Base-by-base conservation (phyloP, 2,329 filamentous ascomycete species). In the Pezicula radicicola region DNA sequence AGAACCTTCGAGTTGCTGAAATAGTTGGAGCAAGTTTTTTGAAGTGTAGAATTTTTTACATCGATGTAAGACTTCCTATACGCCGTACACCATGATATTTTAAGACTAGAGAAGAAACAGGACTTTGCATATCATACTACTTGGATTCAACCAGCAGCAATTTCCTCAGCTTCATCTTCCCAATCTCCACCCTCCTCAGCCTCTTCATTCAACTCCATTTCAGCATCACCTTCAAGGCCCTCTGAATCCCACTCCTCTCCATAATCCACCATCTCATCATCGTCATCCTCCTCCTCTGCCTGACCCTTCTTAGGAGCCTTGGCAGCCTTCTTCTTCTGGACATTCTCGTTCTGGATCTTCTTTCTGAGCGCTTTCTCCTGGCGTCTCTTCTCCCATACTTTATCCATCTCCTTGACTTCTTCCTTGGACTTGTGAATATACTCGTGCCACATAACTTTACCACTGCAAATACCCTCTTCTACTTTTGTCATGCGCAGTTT, bases 381-480 rank as follows among this genome's bases (percentile, higher is more conserved):
- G 52, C 82, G 80, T 63, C 83, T 81, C 72, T 87, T 74, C 60
- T 91, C 87, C 89, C 94, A 97, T 60, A 83, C 81, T 74, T 86
- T 83, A 61, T 97, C 92, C 61, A 97, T 72, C 57, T 88, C 83
- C 66, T 85, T 81, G 51, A 91, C 74, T 69, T 99, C 92, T 16
- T 83, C 80, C 61, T 84, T 84, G 6, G 83, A 84, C 78, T 99
- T 99, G 67, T 87, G 83, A 49, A 97, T 85, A 66, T 91, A 95
- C 67, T 97, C 91, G 70, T 99, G 94, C 94, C 94, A 99, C 88
- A 99, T 89, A 51, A 96, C 81, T 68, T 91, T 94, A 46, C 94
- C 94, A 25, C 82, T 80, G 63, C 91, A 97, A 6, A 97, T 72
- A 1, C 93, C 94, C 62, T 99, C 94, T 67, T 99, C 94, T 4